phyloP scores from a whole-genome alignment of 169 alveolate species.

The Eimeria falciformis region DNA sequence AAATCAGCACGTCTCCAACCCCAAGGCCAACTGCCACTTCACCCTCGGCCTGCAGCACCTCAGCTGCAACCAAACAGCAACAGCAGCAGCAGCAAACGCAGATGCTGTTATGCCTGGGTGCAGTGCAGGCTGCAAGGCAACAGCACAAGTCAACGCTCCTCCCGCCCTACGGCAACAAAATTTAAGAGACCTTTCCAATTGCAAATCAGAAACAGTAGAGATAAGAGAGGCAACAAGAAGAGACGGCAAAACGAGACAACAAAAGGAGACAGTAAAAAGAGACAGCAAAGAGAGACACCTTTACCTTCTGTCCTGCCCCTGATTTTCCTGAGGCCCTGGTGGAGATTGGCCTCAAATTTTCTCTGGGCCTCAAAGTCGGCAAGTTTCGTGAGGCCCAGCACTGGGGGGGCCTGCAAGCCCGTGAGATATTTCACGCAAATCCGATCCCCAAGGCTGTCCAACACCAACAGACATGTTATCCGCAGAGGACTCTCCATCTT shows the following conservation, averaged over 20 bases:
- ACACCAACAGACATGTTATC: neutral
- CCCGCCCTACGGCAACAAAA: too few relatives aligned
- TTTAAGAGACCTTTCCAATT: too few relatives aligned
- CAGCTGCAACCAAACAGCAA: neutral
- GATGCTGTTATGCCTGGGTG: too few relatives aligned
- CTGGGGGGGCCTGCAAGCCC: neutral
- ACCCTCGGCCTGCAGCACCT: slow-evolving; percentile 11
- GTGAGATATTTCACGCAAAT: neutral
- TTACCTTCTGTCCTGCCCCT: slow-evolving; percentile 33
- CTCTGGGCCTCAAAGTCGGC: neutral
- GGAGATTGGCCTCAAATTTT: neutral
- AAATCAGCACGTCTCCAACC: neutral
- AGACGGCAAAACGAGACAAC: too few relatives aligned
- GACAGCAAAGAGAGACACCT: too few relatives aligned
- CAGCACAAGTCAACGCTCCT: too few relatives aligned
- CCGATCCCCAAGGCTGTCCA: neutral
- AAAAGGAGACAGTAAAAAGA: too few relatives aligned
- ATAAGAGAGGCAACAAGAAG: too few relatives aligned
- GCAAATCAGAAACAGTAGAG: too few relatives aligned
- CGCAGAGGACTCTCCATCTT: slow-evolving; percentile 30
- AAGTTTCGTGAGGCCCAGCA: neutral
- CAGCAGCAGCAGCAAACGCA: neutral
- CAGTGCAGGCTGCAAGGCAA: too few relatives aligned
- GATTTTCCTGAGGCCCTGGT: slow-evolving; percentile 8
- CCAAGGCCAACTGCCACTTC: slow-evolving; percentile 1